Base-by-base conservation (phyloP, 2,329 filamentous ascomycete species). In the Lizonia empirigonia region DNA sequence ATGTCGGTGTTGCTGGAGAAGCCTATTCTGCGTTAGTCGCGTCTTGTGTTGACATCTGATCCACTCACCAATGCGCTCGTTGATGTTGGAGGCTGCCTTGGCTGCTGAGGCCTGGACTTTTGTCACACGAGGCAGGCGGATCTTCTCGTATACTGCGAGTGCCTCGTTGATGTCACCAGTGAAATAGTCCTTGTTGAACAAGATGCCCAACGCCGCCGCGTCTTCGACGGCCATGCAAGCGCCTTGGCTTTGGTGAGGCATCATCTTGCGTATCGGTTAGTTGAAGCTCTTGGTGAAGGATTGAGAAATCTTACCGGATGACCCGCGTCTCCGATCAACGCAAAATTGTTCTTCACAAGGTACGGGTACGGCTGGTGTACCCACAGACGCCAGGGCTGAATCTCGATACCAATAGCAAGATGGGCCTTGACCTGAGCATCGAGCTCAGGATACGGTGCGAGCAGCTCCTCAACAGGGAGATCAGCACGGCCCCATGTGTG, bases 161-260 rank as follows among this genome's bases (percentile, higher is more conserved):
- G 70, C 58, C 10, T 69, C 63, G 4, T 55, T 44, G 0, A 77
- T 58, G 34, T 72, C 63, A 4, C 72, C 72, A 0, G 63, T 49
- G 59, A 78, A 81, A 54, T 78, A 72, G 0, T 71, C 59, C 44
- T 72, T 71, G 66, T 72, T 79, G 64, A 88, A 87, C 0, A 88
- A 50, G 13, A 87, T 82, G 0, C 85, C 85, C 0, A 88, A 67
- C 0, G 83, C 83, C 0, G 82, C 85, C 0, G 84, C 83, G 53
- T 88, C 85, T 65, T 88, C 85, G 36, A 87, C 86, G 0, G 85
- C 84, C 83, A 85, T 86, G 59, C 84, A 86, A 0, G 85, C 85
- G 4, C 86, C 86, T 67, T 89, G 86, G 49, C 82, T 85, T 65
- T 88, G 86, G 62, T 89, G 80, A 1, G 85, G 85, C 81, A 88